Conservation (phyloP, 2,329 filamentous ascomycete genomes). For the Trichoderma guizhouense region DNA sequence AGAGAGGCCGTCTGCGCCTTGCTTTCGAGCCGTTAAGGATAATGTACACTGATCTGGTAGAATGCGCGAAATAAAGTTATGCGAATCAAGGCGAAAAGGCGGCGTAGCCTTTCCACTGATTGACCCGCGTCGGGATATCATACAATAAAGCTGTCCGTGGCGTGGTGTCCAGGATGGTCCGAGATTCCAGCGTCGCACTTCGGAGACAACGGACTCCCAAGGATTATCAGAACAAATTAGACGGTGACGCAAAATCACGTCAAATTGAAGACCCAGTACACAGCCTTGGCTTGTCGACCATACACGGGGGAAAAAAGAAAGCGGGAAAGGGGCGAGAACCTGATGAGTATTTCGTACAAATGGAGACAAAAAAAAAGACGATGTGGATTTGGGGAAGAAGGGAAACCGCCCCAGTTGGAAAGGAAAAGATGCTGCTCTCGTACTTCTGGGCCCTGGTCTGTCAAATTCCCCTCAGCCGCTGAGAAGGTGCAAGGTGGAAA, state of each 20-base stretch:
- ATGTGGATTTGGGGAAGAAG: constrained; percentile 3
- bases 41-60: constrained; percentile 20
- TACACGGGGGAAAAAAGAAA: neutral
- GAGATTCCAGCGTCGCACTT: constrained; percentile 7
- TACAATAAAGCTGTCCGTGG: constrained; percentile 14
- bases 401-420: neutral
- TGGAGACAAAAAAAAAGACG: constrained; percentile 12
- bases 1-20: constrained; percentile 22
- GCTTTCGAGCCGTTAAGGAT: constrained; percentile 18
- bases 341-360: constrained; percentile 9
- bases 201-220: neutral
- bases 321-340: neutral
- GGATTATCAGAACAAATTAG: constrained; percentile 11
- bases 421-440: constrained; percentile 6
- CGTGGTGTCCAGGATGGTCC: constrained; percentile 3
- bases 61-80: constrained; percentile 24
- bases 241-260: constrained; percentile 8
- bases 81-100: constrained; percentile 14
- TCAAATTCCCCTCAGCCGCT: constrained; percentile 14
- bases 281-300: constrained; percentile 2
- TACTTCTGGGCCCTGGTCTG: constrained; percentile 7
- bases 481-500: constrained; percentile 21
- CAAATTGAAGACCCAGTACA: constrained; percentile 5
- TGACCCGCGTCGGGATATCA: constrained; percentile 20
- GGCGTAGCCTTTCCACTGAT: constrained; percentile 6